A percentile compares a stretch with the other conserved stretches of the same genome.
Evolutionary conservation across 345 rosid genomes (phyloP).

Genomic region (Isatis tinctoria): DNA sequence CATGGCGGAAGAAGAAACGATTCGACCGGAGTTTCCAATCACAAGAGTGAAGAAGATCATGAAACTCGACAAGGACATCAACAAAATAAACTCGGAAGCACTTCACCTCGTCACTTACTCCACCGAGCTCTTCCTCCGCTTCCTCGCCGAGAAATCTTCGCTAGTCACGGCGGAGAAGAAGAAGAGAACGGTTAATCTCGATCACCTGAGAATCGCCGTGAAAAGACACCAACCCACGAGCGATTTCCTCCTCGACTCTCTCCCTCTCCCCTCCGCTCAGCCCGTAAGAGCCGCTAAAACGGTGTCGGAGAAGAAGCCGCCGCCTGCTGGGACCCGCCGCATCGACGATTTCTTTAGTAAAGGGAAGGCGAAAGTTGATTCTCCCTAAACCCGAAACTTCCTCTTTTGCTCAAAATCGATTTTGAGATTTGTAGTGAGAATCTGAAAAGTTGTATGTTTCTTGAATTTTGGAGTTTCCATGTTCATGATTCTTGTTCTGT

Average conservation of each 20-base stretch:
- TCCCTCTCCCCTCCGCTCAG: conserved; percentile 47
- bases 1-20: conserved; percentile 65
- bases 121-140: conserved; percentile 62
- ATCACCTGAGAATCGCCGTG: conserved; percentile 60
- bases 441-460: not conserved
- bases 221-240: conserved; percentile 71
- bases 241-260: conserved; percentile 87
- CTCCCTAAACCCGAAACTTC: not conserved
- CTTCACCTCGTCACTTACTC: conserved; percentile 58
- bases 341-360: conserved; percentile 63
- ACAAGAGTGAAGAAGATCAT: conserved; percentile 76
- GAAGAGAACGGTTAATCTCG: conserved; percentile 63
- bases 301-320: conserved; percentile 27
- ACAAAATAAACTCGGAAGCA: conserved; percentile 83
- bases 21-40: conserved; percentile 51
- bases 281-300: conserved; percentile 23
- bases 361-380: conserved; percentile 22
- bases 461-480: not conserved
- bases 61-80: conserved; percentile 84
- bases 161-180: conserved; percentile 59
- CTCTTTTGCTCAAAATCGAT: not conserved
- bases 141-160: conserved; percentile 66
- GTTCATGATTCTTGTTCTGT: not conserved
- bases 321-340: conserved; percentile 52
- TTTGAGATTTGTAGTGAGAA: not conserved